phyloP scores from a whole-genome alignment of 495 filamentous ascomycete species.

The Penicillium goetzii region DNA sequence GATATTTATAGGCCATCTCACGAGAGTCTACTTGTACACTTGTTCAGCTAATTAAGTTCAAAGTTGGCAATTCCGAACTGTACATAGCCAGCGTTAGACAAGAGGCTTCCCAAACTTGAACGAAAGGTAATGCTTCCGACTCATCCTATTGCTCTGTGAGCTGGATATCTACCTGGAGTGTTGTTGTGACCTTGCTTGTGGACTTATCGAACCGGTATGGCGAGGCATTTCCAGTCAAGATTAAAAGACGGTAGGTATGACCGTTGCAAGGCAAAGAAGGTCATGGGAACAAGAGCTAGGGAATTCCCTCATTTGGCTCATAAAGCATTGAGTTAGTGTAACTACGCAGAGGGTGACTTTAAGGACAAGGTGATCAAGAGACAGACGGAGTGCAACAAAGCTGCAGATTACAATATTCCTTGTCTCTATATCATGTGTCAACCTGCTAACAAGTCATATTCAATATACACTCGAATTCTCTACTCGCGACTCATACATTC shows the following conservation, averaged over 20 bases:
- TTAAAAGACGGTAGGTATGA: background rate
- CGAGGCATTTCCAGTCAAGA: background rate
- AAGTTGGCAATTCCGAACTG: background rate
- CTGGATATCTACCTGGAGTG: background rate
- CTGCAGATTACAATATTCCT: background rate
- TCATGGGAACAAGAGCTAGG: background rate
- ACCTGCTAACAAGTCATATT: background rate
- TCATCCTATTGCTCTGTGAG: background rate
- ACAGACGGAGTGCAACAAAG: background rate
- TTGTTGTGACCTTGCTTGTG: background rate
- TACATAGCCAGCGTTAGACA: background rate
- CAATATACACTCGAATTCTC: background rate
- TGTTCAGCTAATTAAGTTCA: background rate
- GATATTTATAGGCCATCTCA: constrained; percentile 2
- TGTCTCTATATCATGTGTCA: background rate
- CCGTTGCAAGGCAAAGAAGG: background rate
- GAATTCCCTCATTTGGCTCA: background rate
- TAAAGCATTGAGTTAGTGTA: constrained; percentile 1
- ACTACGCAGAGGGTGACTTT: background rate
- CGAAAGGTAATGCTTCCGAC: background rate
- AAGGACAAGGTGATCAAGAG: background rate
- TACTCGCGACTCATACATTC: background rate
- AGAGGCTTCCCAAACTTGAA: background rate
- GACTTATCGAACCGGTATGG: background rate
- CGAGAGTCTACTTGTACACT: background rate